Conservation (phyloP, 805 yeast genomes). For the Metschnikowia chrysomelidarum region DNA sequence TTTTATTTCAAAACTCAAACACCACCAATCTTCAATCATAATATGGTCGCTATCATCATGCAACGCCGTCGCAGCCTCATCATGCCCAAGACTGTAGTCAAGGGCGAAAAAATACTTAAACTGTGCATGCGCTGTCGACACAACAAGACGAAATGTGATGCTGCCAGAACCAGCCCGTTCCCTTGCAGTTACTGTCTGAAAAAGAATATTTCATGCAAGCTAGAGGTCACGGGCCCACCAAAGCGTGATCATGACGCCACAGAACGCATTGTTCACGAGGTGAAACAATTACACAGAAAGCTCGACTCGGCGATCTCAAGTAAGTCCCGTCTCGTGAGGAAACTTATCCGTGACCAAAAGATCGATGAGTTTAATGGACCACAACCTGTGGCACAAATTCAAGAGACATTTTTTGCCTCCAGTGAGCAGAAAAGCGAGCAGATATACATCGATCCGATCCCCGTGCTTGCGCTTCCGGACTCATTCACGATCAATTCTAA, state of each 20-base stretch:
- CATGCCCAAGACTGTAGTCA: constrained; percentile 11
- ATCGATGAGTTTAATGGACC: constrained; percentile 1
- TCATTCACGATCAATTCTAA: constrained; percentile 17
- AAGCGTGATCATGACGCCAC: constrained; percentile 16
- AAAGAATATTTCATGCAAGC: constrained; percentile 49
- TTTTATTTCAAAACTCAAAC: too few species aligned
- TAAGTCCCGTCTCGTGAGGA: constrained; percentile 13
- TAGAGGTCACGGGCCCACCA: constrained; percentile 45
- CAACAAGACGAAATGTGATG: constrained; percentile 67
- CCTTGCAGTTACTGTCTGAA: constrained; percentile 59
- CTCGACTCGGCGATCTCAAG: constrained; percentile 14
- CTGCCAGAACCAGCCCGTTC: constrained; percentile 46
- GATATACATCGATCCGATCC: constrained; percentile 18
- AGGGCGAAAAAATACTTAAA: constrained; percentile 32
- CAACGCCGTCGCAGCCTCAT: constrained; percentile 15
- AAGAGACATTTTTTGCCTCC: constrained; percentile 3
- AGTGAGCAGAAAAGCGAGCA: constrained; percentile 2
- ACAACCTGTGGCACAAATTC: constrained; percentile 10
- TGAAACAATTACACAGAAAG: constrained; percentile 15
- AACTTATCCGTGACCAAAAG: constrained; percentile 3
- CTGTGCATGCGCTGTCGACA: constrained; percentile 65
- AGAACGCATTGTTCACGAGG: constrained; percentile 15
- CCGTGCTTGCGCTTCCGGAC: constrained; percentile 15
- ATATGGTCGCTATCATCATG: constrained; percentile 19
- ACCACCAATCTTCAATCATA: too few species aligned